Evolutionary conservation across 768 basidiomycete species (phyloP).

Genomic region (Calocera cornea): DNA sequence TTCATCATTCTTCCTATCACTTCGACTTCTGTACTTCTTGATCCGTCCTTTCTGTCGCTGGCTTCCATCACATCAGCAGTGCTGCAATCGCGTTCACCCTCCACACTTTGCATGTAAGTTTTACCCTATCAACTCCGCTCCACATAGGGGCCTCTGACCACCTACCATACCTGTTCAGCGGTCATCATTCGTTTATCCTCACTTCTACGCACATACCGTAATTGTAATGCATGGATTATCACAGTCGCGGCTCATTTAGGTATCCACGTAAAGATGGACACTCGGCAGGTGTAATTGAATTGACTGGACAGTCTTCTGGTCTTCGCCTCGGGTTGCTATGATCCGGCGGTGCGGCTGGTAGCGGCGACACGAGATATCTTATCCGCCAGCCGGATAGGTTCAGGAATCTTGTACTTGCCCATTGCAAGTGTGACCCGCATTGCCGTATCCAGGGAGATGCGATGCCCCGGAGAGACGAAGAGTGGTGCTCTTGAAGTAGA

Average conservation of each 20-base stretch:
- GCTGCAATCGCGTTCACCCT: background rate
- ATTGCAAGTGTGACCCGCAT: conserved; percentile 14
- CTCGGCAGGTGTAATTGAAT: too few species aligned
- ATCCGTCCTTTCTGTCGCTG: background rate
- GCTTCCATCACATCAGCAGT: background rate
- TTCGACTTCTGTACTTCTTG: background rate
- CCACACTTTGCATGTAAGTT: background rate
- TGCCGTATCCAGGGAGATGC: conserved; percentile 14
- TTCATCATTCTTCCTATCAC: background rate
- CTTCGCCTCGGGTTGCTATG: too few species aligned
- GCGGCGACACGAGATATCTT: conserved; percentile 7
- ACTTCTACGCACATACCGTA: background rate
- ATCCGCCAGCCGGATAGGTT: conserved; percentile 21
- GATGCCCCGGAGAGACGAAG: conserved; percentile 20
- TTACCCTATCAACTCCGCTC: background rate
- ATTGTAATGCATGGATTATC: background rate
- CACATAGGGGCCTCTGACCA: background rate
- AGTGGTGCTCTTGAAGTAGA: conserved; percentile 15
- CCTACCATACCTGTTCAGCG: background rate
- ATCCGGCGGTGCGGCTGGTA: background rate
- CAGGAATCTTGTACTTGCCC: conserved; percentile 15
- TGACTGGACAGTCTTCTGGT: too few species aligned
- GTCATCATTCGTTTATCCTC: background rate
- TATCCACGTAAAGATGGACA: background rate
- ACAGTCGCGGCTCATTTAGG: background rate